Evolutionary conservation across 805 yeast species (phyloP).

Genomic region (Ogataea glucozyma): DNA sequence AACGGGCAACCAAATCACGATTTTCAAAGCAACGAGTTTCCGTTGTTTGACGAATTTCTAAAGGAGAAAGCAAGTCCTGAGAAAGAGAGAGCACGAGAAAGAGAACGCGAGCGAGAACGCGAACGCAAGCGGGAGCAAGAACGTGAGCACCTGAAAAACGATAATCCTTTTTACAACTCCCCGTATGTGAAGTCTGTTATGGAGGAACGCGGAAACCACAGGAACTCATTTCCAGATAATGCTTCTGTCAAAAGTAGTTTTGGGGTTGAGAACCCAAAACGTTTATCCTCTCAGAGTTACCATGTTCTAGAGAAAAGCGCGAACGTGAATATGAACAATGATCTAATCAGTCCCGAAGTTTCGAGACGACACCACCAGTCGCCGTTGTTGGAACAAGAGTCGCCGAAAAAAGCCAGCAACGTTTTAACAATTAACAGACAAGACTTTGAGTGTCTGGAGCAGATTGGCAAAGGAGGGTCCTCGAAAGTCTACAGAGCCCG

Average conservation of each 20-base stretch:
- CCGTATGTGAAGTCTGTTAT: constrained; percentile 16
- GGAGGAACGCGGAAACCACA: constrained; percentile 16
- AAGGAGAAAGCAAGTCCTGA: no score
- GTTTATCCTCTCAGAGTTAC: not conserved
- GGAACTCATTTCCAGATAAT: not conserved
- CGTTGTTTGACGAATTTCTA: no score
- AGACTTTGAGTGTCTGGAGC: constrained; percentile 71
- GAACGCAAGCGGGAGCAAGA: no score
- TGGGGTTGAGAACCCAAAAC: not conserved
- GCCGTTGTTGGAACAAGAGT: constrained; percentile 1
- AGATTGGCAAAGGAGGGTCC: constrained; percentile 88
- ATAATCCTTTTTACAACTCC: constrained; percentile 8
- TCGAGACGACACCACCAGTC: constrained; percentile 4
- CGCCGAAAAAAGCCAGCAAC: constrained; percentile 13
- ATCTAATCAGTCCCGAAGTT: no score
- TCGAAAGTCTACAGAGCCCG: constrained; percentile 86
- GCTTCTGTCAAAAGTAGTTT: not conserved
- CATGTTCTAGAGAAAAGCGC: not conserved
- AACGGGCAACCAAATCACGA: constrained; percentile 11
- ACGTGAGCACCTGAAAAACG: not conserved
- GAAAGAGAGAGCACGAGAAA: no score
- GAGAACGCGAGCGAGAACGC: no score
- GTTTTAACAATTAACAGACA: constrained; percentile 51
- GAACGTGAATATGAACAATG: not conserved
- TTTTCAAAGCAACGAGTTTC: no score